Evolutionary conservation across 2,329 filamentous ascomycete genomes (phyloP).

Genomic region (Sporothrix sp.): DNA sequence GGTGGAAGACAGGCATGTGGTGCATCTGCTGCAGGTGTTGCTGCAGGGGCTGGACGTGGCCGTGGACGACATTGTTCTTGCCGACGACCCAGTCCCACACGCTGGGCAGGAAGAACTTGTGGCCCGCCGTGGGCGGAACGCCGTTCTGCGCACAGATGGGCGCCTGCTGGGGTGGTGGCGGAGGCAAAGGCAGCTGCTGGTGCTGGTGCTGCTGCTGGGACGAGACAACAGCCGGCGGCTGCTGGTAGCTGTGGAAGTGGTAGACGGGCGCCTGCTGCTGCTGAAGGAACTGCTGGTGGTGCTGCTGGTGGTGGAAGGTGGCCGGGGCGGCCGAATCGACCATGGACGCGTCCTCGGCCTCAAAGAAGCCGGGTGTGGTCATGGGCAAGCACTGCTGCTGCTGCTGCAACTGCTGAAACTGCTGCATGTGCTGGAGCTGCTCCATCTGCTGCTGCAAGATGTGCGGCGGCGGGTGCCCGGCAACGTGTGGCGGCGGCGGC

Average conservation of each 20-base stretch:
- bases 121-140: conserved; percentile 9
- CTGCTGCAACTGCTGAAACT: background rate
- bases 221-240: background rate
- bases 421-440: background rate
- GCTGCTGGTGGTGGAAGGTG: conserved; percentile 5
- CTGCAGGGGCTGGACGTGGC: conserved; percentile 29
- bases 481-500: conserved; percentile 26
- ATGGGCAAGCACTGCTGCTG: conserved; percentile 8
- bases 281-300: conserved; percentile 5
- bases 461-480: conserved; percentile 10
- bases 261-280: conserved; percentile 9
- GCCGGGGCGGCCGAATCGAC: background rate
- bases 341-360: conserved; percentile 36
- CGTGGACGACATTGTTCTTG: conserved; percentile 29
- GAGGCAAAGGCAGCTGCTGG: conserved; percentile 10
- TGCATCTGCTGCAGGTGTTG: conserved; percentile 24
- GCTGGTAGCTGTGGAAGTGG: background rate
- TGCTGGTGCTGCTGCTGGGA: background rate
- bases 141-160: background rate
- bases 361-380: conserved; percentile 31
- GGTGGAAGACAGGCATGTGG: conserved; percentile 20
- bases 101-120: conserved; percentile 32
- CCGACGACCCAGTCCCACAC: conserved; percentile 16
- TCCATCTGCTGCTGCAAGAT: background rate
- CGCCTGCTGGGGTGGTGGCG: conserved; percentile 22